Evolutionary conservation across 805 yeast species (phyloP).

Genomic region (Candida chauliodis): DNA sequence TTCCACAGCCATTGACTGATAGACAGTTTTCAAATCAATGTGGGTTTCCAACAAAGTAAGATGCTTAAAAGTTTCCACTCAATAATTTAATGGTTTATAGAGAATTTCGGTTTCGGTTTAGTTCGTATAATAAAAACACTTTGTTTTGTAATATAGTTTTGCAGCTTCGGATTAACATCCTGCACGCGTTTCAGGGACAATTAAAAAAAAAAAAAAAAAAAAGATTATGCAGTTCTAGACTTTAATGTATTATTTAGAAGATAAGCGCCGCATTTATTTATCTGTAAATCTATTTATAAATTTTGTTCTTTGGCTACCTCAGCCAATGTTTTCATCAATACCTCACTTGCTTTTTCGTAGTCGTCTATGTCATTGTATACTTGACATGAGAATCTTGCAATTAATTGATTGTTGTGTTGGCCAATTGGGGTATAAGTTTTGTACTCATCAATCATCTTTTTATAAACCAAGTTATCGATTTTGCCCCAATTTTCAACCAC

Average conservation of each 20-base stretch:
- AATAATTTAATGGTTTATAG: background rate
- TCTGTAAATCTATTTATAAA: background rate
- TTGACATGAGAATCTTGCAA: slow-evolving; percentile 54
- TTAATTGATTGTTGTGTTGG: slow-evolving; percentile 31
- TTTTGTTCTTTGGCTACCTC: slow-evolving; percentile 7
- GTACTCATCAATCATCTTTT: slow-evolving; percentile 16
- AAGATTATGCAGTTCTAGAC: background rate
- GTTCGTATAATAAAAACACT: no score
- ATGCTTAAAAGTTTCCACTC: no score
- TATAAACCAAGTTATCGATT: slow-evolving; percentile 5
- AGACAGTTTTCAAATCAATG: slow-evolving; percentile 74
- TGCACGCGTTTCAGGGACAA: background rate
- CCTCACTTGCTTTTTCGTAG: slow-evolving; percentile 44
- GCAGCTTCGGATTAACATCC: no score
- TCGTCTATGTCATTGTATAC: slow-evolving; percentile 57
- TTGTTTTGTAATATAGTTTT: no score
- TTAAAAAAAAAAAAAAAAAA: background rate
- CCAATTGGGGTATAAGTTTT: slow-evolving; percentile 49
- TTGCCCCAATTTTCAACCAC: slow-evolving; percentile 5
- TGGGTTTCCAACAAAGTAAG: slow-evolving; percentile 18
- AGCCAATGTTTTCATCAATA: slow-evolving; percentile 25
- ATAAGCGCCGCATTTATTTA: background rate
- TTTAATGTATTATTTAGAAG: no score
- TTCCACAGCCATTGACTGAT: slow-evolving; percentile 76
- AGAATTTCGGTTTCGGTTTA: slow-evolving; percentile 1